Evolutionary conservation across 495 filamentous ascomycete genomes (phyloP), one percentile per base, ranked within the genome.

Genomic region (Penicillium crystallinum): DNA sequence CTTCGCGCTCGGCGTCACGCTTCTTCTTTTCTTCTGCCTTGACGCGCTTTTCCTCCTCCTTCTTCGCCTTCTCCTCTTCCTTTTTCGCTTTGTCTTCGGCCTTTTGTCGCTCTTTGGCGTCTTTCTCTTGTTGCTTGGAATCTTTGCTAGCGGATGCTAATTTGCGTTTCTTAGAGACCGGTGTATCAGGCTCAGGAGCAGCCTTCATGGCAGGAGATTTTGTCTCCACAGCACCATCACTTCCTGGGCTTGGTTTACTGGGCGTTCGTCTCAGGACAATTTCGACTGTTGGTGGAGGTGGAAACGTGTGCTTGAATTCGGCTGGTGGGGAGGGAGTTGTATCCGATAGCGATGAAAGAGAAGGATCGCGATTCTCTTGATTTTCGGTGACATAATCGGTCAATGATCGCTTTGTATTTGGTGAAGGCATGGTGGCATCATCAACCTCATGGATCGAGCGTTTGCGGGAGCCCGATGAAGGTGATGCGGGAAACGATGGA

Each of bases 71-170:
- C 43, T 80, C 75, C 19, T 70, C 68, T 2, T 79, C 77, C 36
- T 69, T 76, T 48, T 65, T 71, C 8, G 66, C 63, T 48, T 70
- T 73, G 54, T 73, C 73, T 61, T 75, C 72, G 27, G 46, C 50
- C 52, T 46, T 71, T 58, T 71, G 65, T 10, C 65, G 65, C 31
- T 80, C 76, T 55, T 78, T 80, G 1, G 70, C 75, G 45, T 82
- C 81, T 46, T 75, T 82, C 46, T 83, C 77, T 51, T 72, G 65
- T 51, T 68, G 66, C 57, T 77, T 80, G 1, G 69, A 71, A 53
- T 83, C 80, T 35, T 80, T 79, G 33, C 78, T 76, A 17, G 71
- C 74, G 31, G 74, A 66, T 0, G 74, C 76, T 36, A 81, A 66
- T 65, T 82, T 84, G 47, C 72, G 70, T 54, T 75, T 80, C 56